These are phyloP conservation scores for Macrocybe gigantea DNA, from an alignment of 768 basidiomycete species.

Conservation along the genomic window DNA sequence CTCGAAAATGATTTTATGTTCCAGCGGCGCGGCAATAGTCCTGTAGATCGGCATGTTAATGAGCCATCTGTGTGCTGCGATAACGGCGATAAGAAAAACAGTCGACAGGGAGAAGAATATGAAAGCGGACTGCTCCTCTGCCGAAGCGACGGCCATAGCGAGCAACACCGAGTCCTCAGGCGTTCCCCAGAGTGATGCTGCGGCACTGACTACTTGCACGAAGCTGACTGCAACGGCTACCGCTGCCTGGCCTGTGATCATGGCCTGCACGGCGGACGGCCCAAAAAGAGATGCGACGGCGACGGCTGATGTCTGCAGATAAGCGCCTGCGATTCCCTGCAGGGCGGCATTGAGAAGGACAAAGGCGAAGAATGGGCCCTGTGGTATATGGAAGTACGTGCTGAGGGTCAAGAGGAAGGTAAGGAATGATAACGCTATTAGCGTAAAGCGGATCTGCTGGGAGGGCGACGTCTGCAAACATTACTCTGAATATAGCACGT, in stretches of 20 bases:
- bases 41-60: conserved; percentile 55
- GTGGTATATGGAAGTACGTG: conserved; percentile 49
- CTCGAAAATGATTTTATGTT: conserved; percentile 15
- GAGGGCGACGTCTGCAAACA: conserved; percentile 52
- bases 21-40: conserved; percentile 41
- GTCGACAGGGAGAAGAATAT: conserved; percentile 71
- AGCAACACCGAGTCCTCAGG: conserved; percentile 20
- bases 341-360: conserved; percentile 53
- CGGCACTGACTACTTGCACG: conserved; percentile 66
- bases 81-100: conserved; percentile 51
- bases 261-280: conserved; percentile 59
- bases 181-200: conserved; percentile 46
- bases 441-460: conserved; percentile 45
- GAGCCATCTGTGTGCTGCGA: conserved; percentile 53
- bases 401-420: conserved; percentile 59
- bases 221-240: conserved; percentile 77
- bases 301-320: conserved; percentile 71
- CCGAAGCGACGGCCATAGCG: conserved; percentile 32
- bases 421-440: conserved; percentile 46
- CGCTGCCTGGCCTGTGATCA: conserved; percentile 83
- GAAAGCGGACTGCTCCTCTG: conserved; percentile 66
- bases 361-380: conserved; percentile 59
- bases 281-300: conserved; percentile 84
- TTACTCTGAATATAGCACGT: neutral
- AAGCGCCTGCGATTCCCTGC: conserved; percentile 62